phyloP scores from a whole-genome alignment of 2,329 filamentous ascomycete genomes.

The Botrytis fabae region DNA sequence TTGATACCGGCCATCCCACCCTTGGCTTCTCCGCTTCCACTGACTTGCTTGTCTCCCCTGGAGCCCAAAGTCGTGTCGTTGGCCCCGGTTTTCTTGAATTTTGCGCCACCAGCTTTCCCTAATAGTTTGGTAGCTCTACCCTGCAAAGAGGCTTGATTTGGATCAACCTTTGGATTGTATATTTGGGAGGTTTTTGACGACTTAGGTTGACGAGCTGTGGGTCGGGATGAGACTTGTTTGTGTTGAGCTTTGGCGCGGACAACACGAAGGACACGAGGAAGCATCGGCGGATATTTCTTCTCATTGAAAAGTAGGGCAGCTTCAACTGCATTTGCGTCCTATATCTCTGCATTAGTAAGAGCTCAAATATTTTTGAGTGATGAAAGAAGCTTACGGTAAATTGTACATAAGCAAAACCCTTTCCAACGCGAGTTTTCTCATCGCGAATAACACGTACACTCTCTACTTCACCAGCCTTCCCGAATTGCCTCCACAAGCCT shows the following conservation, averaged over 20 bases:
- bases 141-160: slow-evolving; percentile 67
- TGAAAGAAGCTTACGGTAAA: slow-evolving; percentile 62
- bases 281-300: slow-evolving; percentile 91
- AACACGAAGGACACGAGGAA: slow-evolving; percentile 85
- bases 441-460: slow-evolving; percentile 92
- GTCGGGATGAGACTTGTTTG: slow-evolving; percentile 40
- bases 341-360: slow-evolving; percentile 27
- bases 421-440: slow-evolving; percentile 85
- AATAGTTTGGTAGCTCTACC: slow-evolving; percentile 75
- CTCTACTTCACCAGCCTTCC: slow-evolving; percentile 78
- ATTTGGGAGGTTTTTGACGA: slow-evolving; percentile 35
- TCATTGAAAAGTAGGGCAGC: slow-evolving; percentile 83
- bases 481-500: slow-evolving; percentile 82
- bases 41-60: slow-evolving; percentile 25
- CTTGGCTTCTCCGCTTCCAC: slow-evolving; percentile 12
- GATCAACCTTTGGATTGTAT: slow-evolving; percentile 70
- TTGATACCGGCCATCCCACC: slow-evolving; percentile 40
- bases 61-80: slow-evolving; percentile 35
- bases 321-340: slow-evolving; percentile 85
- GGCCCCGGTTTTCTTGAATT: slow-evolving; percentile 39
- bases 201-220: slow-evolving; percentile 44
- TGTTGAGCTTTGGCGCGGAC: slow-evolving; percentile 63
- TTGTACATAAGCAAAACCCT: slow-evolving; percentile 97
- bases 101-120: slow-evolving; percentile 64
- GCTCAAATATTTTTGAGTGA: background rate